Percentiles rank a stretch among this genome's conserved stretches.
These are phyloP conservation scores for Oehlia diaphana DNA, from an alignment of 192 early-diverging fungal genomes.

Conservation along the genomic window DNA sequence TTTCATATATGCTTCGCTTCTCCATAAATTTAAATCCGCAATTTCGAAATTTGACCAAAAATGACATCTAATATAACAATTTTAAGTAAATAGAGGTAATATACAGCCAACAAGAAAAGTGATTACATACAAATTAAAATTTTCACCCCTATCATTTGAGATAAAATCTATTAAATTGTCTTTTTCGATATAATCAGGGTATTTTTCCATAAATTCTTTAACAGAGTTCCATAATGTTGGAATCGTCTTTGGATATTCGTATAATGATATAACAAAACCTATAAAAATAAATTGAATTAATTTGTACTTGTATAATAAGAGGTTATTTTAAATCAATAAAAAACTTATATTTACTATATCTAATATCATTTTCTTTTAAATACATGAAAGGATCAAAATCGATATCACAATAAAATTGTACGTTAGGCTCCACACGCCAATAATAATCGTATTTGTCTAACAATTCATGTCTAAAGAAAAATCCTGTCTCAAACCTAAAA, in stretches of 20 bases:
- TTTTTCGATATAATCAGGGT: slow-evolving; percentile 52
- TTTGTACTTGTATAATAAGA: background rate
- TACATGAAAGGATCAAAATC: slow-evolving; percentile 80
- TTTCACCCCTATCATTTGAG: slow-evolving; percentile 50
- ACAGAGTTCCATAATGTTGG: slow-evolving; percentile 71
- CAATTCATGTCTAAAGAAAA: slow-evolving; percentile 73
- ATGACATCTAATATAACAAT: slow-evolving; percentile 54
- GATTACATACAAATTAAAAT: slow-evolving; percentile 56
- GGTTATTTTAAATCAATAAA: background rate
- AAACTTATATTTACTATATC: slow-evolving; percentile 57
- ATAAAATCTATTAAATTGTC: slow-evolving; percentile 53
- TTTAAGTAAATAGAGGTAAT: background rate
- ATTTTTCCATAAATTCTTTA: slow-evolving; percentile 48
- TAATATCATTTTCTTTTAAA: slow-evolving; percentile 75
- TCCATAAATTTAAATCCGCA: slow-evolving; percentile 58
- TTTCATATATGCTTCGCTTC: slow-evolving; percentile 64
- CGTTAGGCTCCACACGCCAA: slow-evolving; percentile 88
- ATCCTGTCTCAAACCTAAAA: slow-evolving; percentile 67
- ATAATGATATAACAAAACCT: slow-evolving; percentile 74
- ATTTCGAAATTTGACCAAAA: slow-evolving; percentile 94
- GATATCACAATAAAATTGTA: slow-evolving; percentile 79
- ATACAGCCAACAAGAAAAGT: background rate
- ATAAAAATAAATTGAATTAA: background rate
- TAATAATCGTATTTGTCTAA: slow-evolving; percentile 76
- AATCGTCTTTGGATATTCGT: slow-evolving; percentile 70